A percentile compares a stretch with the other conserved stretches of the same genome.
These are phyloP conservation scores for Penicillium bialowiezense DNA, from an alignment of 495 filamentous ascomycete genomes.

Conservation along the genomic window DNA sequence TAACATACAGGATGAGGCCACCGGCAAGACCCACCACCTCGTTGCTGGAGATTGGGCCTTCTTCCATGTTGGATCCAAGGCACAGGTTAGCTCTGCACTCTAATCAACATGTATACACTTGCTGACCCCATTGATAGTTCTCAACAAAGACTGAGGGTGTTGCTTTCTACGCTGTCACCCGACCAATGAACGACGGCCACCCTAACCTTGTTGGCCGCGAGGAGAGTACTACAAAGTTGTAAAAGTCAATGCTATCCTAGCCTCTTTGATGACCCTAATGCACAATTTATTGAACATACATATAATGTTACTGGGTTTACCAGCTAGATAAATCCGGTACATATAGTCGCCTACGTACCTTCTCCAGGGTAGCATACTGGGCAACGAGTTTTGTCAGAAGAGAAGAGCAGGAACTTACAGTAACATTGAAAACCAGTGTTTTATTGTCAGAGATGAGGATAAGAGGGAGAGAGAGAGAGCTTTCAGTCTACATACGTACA, in stretches of 20 bases:
- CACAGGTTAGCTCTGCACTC: constrained; percentile 2
- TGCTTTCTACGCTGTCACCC: constrained; percentile 8
- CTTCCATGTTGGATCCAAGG: constrained; percentile 8
- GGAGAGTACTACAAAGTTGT: constrained; percentile 8
- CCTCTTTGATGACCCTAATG: constrained; percentile 1
- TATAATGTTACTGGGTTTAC: no score
- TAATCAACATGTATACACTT: neutral
- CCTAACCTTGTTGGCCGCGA: constrained; percentile 7
- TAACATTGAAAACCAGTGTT: no score
- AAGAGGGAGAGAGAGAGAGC: no score
- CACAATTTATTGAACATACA: constrained; percentile 5
- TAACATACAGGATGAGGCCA: constrained; percentile 5
- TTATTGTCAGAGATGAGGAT: no score
- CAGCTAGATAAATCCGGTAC: no score
- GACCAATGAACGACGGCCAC: constrained; percentile 5
- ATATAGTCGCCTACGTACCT: no score
- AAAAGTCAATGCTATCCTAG: constrained; percentile 7
- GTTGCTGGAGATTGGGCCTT: constrained; percentile 6
- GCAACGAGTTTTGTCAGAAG: no score
- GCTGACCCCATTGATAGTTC: constrained; percentile 3
- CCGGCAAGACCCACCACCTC: constrained; percentile 7
- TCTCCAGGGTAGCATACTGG: no score
- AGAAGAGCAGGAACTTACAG: no score
- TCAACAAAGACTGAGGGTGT: constrained; percentile 7
- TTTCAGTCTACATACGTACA: no score